phyloP scores from a whole-genome alignment of 176 grass and related monocot species.

The Musa schizocarpa region DNA sequence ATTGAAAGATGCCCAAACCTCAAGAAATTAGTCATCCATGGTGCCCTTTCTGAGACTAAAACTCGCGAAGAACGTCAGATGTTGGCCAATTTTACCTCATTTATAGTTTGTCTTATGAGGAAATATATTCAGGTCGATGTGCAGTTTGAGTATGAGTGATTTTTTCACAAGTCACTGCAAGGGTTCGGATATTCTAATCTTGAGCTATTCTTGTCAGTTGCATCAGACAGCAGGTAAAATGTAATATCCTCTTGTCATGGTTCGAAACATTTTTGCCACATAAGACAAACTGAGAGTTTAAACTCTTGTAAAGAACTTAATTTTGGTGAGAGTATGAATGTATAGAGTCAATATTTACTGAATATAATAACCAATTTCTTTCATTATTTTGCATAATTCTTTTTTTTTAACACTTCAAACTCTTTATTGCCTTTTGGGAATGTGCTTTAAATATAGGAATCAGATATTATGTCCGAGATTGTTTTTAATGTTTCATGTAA shows the following conservation, averaged over 20 bases:
- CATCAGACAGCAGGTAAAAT: neutral
- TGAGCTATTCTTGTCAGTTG: neutral
- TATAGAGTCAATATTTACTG: neutral
- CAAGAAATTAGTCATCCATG: constrained; percentile 92
- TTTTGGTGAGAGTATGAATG: neutral
- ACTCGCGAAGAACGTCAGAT: constrained; percentile 74
- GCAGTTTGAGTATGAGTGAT: constrained; percentile 87
- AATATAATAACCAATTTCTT: neutral
- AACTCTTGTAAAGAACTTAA: neutral
- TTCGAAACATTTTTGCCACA: neutral
- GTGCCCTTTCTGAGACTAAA: constrained; percentile 88
- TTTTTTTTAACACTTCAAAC: neutral
- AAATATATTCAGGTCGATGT: constrained; percentile 82
- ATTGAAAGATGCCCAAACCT: constrained; percentile 92
- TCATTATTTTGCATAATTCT: neutral
- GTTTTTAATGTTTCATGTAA: neutral
- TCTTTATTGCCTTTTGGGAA: neutral
- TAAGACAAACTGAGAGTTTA: too few species aligned
- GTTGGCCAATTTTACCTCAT: constrained; percentile 69
- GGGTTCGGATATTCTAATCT: neutral
- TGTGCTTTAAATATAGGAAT: neutral
- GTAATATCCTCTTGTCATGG: neutral
- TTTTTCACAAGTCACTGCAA: neutral
- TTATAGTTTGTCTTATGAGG: constrained; percentile 75
- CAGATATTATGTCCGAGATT: neutral